These are phyloP conservation scores for Adansonia rubrostipa DNA, from an alignment of 441 rosid species.

Conservation along the genomic window DNA sequence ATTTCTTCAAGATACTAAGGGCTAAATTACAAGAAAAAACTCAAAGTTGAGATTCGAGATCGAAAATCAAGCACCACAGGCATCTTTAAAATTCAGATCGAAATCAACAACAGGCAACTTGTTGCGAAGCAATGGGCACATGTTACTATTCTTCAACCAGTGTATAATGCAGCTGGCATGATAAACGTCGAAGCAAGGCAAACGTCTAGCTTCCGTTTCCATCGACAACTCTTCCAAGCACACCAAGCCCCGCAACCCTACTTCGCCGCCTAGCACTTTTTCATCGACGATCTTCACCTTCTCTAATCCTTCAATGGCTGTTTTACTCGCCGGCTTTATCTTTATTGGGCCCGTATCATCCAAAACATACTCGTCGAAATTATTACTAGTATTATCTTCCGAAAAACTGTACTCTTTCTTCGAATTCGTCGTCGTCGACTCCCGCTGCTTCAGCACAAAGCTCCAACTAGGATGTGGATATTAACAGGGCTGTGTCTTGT, in stretches of 20 bases:
- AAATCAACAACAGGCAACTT: neutral
- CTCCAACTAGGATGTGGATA: neutral
- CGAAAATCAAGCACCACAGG: neutral
- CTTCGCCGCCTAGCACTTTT: neutral
- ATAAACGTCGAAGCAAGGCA: neutral
- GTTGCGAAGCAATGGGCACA: neutral
- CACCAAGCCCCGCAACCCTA: neutral
- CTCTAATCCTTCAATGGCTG: neutral
- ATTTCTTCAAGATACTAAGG: too few relatives aligned
- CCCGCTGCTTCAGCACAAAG: neutral
- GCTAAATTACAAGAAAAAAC: too few relatives aligned
- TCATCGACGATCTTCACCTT: neutral
- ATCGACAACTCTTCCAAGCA: neutral
- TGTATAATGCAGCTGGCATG: neutral
- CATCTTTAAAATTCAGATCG: neutral
- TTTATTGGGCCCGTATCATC: too few relatives aligned
- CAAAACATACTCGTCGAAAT: neutral
- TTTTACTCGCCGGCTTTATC: neutral
- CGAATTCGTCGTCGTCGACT: neutral
- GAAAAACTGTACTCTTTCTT: too few relatives aligned
- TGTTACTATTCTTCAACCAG: neutral
- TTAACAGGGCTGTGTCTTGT: neutral
- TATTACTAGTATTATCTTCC: neutral
- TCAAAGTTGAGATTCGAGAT: neutral
- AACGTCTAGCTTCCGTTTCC: neutral